Base-by-base conservation (phyloP, 2,329 filamentous ascomycete genomes). In the Pseudodiploospora longispora region DNA sequence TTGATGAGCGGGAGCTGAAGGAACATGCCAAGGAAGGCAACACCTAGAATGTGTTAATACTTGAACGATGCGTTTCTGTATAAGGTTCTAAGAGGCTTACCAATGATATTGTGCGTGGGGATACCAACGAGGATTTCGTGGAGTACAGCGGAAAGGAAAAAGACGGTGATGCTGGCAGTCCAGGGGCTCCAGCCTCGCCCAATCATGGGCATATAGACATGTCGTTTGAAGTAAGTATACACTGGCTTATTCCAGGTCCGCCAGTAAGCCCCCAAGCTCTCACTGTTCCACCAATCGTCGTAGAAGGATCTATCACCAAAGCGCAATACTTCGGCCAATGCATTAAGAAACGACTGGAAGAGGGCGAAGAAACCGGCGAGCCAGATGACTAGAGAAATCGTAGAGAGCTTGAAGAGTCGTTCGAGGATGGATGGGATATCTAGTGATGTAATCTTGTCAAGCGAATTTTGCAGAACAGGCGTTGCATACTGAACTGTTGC, bases 221-320 rank as follows among this genome's bases (percentile, higher is more conserved):
- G 93, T 33, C 93, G 76, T 58, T 87, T 90, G 82, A 98, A 97
- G 65, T 95, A 98, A 47, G 89, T 83, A 59, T 95, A 95, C 5
- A 98, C 91, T 1, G 93, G 93, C 62, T 94, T 94, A 68, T 98
- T 98, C 93, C 93, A 98, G 1, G 84, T 86, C 27, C 90, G 82
- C 91, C 91, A 96, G 70, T 98, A 98, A 4, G 76, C 77, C 31
- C 90, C 87, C 6, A 97, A 72, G 52, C 83, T 89, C 43, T 83
- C 82, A 51, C 83, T 87, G 60, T 98, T 98, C 93, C 93, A 98
- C 93, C 93, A 98, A 59, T 95, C 89, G 33, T 87, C 84, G 64
- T 98, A 98, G 64, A 98, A 98, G 42, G 90, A 85, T 30, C 93
- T 80, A 62, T 98, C 93, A 12, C 85, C 93, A 57, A 98, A 98